Base-by-base conservation (phyloP, 2,329 filamentous ascomycete genomes). In the Aureobasidium sp. region DNA sequence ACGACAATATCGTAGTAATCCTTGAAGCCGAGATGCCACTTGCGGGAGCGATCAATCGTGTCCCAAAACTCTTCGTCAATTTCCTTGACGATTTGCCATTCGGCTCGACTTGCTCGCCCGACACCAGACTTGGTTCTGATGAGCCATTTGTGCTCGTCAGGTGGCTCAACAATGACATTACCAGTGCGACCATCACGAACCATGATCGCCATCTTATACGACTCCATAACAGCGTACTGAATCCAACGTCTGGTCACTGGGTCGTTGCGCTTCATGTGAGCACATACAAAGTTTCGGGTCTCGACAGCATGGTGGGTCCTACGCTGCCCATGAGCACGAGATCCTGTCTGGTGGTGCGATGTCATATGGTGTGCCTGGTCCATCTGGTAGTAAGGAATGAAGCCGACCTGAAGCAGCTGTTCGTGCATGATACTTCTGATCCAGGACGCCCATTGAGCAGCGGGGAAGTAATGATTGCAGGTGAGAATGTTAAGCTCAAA, bases 401-500 rank as follows among this genome's bases (percentile, higher is more conserved):
- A 73, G 0, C 73, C 74, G 61, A 80, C 67, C 61, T 75, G 72
- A 20, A 79, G 68, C 29, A 79, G 65, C 63, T 79, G 74, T 49
- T 75, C 72, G 27, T 72, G 72, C 4, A 72, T 58, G 5, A 68
- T 62, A 66, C 77, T 74, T 7, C 75, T 73, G 20, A 74, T 70
- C 73, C 76, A 80, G 4, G 68, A 70, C 1, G 72, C 69, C 78
- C 78, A 81, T 63, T 78, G 77, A 14, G 75, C 71, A 1, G 75
- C 75, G 0, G 79, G 79, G 53, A 82, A 81, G 64, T 77, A 81
- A 48, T 77, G 71, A 69, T 77, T 78, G 11, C 73, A 63, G 8
- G 76, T 74, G 2, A 81, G 71, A 44, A 77, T 75, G 61, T 77
- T 79, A 22, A 82, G 68, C 65, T 80, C 76, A 61, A 75, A 79